These are phyloP conservation scores for Suhomyces terraborum DNA, from an alignment of 1,139 yeast species.

Conservation along the genomic window DNA sequence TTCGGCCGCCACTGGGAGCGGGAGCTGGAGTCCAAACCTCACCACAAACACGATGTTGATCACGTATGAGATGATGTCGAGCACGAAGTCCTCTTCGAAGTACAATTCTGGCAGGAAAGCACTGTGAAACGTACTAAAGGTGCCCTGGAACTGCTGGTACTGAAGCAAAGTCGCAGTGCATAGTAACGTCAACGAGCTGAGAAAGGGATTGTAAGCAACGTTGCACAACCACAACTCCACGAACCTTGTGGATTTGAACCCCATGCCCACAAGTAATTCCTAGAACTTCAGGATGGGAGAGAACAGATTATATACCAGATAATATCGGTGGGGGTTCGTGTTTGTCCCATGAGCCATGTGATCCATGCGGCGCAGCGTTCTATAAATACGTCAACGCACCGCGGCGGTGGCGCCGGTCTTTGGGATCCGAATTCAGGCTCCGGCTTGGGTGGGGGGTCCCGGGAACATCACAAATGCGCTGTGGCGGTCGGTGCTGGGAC, in stretches of 20 bases:
- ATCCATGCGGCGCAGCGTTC: constrained; percentile 1
- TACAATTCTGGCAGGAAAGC: too few species aligned
- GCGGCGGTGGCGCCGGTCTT: too few species aligned
- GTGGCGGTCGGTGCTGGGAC: too few species aligned
- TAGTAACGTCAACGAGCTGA: constrained; percentile 9
- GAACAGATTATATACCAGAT: constrained; percentile 2
- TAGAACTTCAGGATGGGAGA: too few species aligned
- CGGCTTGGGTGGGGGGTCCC: too few species aligned
- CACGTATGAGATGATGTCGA: constrained; percentile 24
- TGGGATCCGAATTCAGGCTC: too few species aligned
- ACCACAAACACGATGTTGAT: constrained; percentile 26
- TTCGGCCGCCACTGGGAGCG: constrained; percentile 18
- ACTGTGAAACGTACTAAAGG: constrained; percentile 4
- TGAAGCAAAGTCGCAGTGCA: constrained; percentile 4
- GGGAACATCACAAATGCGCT: too few species aligned
- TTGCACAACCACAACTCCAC: constrained; percentile 13
- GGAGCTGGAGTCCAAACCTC: constrained; percentile 20
- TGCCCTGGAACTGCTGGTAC: constrained; percentile 6
- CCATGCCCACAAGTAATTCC: background rate
- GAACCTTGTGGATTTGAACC: constrained; percentile 8
- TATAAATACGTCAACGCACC: constrained; percentile 4
- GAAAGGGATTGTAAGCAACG: constrained; percentile 17
- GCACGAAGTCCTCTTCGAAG: constrained; percentile 15
- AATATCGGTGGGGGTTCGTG: background rate
- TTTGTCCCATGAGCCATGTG: background rate